Percentiles rank a stretch among this genome's conserved stretches.
Conservation (phyloP, 2,329 filamentous ascomycete species). For the Fusarium sp. region DNA sequence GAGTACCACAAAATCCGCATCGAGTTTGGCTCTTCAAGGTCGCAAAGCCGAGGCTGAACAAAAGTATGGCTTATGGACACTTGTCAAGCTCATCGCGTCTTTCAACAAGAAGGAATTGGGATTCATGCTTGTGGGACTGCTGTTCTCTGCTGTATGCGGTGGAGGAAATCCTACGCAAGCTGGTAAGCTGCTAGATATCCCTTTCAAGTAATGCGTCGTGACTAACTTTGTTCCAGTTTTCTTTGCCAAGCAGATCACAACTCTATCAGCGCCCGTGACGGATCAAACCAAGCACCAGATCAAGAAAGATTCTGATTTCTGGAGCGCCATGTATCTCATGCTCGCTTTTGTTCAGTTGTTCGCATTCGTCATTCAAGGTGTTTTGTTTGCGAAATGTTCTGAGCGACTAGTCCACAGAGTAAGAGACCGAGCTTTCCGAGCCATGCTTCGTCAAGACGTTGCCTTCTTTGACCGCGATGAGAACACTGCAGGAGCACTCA, state of each 20-base stretch:
- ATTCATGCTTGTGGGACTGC: slow-evolving; percentile 77
- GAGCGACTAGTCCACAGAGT: slow-evolving; percentile 86
- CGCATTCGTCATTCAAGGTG: slow-evolving; percentile 73
- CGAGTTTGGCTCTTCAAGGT: slow-evolving; percentile 75
- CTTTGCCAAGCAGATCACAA: slow-evolving; percentile 87
- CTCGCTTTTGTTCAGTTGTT: slow-evolving; percentile 79
- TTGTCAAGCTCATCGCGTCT: slow-evolving; percentile 81
- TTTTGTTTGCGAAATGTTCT: slow-evolving; percentile 86
- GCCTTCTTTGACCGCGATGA: slow-evolving; percentile 90
- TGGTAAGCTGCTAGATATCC: slow-evolving; percentile 34
- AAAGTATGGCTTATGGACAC: slow-evolving; percentile 76
- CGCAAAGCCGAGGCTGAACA: slow-evolving; percentile 59
- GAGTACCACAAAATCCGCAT: slow-evolving; percentile 68
- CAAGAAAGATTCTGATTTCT: slow-evolving; percentile 80
- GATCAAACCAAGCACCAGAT: slow-evolving; percentile 64
- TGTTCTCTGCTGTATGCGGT: slow-evolving; percentile 81
- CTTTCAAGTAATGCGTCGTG: neutral
- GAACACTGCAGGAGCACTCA: slow-evolving; percentile 89
- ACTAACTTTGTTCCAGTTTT: slow-evolving; percentile 70
- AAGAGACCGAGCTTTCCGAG: slow-evolving; percentile 82
- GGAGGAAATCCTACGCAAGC: slow-evolving; percentile 76
- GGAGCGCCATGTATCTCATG: slow-evolving; percentile 90
- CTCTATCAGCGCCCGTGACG: slow-evolving; percentile 67
- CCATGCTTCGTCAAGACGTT: slow-evolving; percentile 92
- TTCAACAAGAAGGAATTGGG: slow-evolving; percentile 82